phyloP scores from a whole-genome alignment of 192 early-diverging fungal genomes.

The Podila clonocystis region DNA sequence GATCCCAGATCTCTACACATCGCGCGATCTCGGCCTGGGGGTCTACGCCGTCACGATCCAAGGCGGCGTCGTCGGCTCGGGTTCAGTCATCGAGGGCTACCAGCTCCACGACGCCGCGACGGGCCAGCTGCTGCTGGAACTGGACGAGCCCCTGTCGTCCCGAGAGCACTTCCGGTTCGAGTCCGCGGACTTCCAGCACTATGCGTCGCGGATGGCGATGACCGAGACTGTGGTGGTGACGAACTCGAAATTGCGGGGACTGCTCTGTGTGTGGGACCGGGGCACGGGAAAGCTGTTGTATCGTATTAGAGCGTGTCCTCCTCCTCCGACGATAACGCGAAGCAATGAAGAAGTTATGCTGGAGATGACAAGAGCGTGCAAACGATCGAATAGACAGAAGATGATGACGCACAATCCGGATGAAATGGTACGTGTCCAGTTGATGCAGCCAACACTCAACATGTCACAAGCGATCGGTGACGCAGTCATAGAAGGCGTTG shows the following conservation, averaged over 20 bases:
- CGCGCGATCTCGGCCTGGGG: slow-evolving; percentile 20
- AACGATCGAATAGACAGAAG: not conserved
- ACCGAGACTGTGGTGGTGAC: slow-evolving; percentile 34
- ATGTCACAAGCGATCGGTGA: not conserved
- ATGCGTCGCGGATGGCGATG: slow-evolving; percentile 19
- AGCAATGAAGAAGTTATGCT: not conserved
- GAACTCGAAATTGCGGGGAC: slow-evolving; percentile 26
- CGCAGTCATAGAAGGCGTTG: not conserved
- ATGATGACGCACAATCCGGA: not conserved
- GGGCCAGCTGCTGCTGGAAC: slow-evolving; percentile 12
- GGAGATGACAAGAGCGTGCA: not conserved
- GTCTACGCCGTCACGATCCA: slow-evolving; percentile 32
- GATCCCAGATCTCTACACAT: slow-evolving; percentile 20
- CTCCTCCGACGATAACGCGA: too few relatives aligned
- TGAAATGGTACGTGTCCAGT: not conserved
- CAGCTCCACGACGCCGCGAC: slow-evolving; percentile 18
- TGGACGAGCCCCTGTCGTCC: slow-evolving; percentile 36
- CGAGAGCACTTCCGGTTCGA: slow-evolving; percentile 32
- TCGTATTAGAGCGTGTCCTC: slow-evolving; percentile 11
- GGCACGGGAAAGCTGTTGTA: slow-evolving; percentile 13
- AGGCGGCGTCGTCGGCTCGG: slow-evolving; percentile 12
- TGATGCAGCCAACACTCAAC: not conserved
- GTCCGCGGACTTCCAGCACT: slow-evolving; percentile 16
- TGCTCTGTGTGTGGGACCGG: slow-evolving; percentile 36
- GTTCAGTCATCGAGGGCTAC: slow-evolving; percentile 35